Conservation (phyloP, 805 yeast genomes). For the Starmerella davenportii region DNA sequence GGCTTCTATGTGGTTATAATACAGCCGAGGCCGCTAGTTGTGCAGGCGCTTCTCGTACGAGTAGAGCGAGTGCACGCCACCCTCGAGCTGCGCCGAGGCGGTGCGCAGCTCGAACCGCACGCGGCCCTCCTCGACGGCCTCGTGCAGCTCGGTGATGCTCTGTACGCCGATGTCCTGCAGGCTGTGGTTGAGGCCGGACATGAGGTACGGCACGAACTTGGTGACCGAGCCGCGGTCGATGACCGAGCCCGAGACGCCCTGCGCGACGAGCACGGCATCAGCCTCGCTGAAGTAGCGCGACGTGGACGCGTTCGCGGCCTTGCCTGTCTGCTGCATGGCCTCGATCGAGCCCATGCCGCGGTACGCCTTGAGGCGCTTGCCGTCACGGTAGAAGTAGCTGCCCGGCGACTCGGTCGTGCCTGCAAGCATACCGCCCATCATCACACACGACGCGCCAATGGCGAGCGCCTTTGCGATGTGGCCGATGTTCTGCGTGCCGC, state of each 20-base stretch:
- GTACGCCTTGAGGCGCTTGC: constrained; percentile 90
- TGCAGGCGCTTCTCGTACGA: constrained; percentile 95
- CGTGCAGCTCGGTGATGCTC: constrained; percentile 46
- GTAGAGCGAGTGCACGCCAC: constrained; percentile 92
- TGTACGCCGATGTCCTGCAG: constrained; percentile 90
- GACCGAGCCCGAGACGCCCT: constrained; percentile 95
- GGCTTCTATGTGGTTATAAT: no score
- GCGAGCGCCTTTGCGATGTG: constrained; percentile 95
- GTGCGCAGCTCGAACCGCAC: constrained; percentile 95
- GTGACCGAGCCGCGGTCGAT: constrained; percentile 90
- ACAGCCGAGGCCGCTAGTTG: no score
- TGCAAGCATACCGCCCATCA: constrained; percentile 99
- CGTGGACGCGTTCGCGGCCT: constrained; percentile 88
- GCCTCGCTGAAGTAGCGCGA: constrained; percentile 95
- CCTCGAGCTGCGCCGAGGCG: constrained; percentile 96
- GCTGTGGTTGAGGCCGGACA: constrained; percentile 93
- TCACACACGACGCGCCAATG: constrained; percentile 88
- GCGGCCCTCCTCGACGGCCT: constrained; percentile 42
- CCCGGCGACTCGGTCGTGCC: constrained; percentile 99
- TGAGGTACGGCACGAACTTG: constrained; percentile 86
- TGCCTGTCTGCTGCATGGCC: constrained; percentile 86
- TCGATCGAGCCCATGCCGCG: constrained; percentile 99
- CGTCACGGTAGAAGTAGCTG: constrained; percentile 92
- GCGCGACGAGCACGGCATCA: constrained; percentile 92
- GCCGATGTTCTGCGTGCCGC: constrained; percentile 98